Percentiles rank a stretch among this genome's conserved stretches.
phyloP scores from a whole-genome alignment of 441 rosid species.

The Raphanus hybrid region DNA sequence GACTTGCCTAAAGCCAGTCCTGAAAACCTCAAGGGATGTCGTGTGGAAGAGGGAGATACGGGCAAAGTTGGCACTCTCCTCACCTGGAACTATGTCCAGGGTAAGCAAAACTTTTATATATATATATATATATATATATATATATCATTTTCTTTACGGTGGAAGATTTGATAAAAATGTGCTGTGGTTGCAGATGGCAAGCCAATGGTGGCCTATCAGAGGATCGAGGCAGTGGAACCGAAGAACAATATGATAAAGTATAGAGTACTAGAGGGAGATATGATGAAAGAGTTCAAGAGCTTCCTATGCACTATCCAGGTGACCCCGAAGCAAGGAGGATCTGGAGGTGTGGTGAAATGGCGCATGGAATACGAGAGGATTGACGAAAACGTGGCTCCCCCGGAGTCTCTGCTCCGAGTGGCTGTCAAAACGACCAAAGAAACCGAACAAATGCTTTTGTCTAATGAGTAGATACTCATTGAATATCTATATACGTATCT shows the following conservation, averaged over 20 bases:
- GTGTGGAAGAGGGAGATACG: conserved; percentile 38
- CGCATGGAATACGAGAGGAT: conserved; percentile 28
- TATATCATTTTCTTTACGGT: neutral
- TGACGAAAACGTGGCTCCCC: conserved; percentile 26
- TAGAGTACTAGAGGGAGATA: conserved; percentile 35
- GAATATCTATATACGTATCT: neutral
- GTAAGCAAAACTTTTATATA: conserved; percentile 1
- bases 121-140: neutral
- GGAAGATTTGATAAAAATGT: neutral
- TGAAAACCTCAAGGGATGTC: conserved; percentile 17
- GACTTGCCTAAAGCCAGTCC: neutral
- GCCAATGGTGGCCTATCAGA: conserved; percentile 14
- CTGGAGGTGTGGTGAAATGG: conserved; percentile 28
- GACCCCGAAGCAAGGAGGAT: conserved; percentile 22
- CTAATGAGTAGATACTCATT: neutral
- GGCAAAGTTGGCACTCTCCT: conserved; percentile 28
- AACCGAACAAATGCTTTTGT: conserved; percentile 27
- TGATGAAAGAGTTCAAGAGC: conserved; percentile 33
- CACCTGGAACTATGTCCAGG: conserved; percentile 34
- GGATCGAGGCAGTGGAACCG: conserved; percentile 27
- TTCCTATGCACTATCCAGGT: conserved; percentile 23
- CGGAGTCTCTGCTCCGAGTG: conserved; percentile 26
- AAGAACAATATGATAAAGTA: conserved; percentile 21
- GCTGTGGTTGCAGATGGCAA: conserved; percentile 20
- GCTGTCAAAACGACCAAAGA: conserved; percentile 17